Percentiles rank a stretch among this genome's conserved stretches.
phyloP scores from a whole-genome alignment of 148 eudicot genomes.

The Polygonum aviculare region DNA sequence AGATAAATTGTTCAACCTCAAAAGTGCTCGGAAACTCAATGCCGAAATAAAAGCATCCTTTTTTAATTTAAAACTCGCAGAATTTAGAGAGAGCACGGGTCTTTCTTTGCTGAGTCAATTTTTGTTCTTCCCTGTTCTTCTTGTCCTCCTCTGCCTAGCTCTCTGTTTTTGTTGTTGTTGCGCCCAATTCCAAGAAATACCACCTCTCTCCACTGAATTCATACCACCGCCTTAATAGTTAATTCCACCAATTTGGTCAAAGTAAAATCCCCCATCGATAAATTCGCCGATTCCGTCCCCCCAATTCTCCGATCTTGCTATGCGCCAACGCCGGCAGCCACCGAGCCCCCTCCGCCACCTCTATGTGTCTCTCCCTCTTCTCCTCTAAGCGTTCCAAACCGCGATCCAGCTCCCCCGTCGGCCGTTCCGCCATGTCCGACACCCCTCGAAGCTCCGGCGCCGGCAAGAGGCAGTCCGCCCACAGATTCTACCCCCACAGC shows the following conservation, averaged over 20 bases:
- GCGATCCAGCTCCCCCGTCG: background rate
- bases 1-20: no score
- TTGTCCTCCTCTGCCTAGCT: no score
- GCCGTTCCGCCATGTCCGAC: background rate
- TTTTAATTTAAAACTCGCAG: no score
- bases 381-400: background rate
- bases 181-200: background rate
- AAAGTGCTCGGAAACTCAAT: no score
- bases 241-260: background rate
- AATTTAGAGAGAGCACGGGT: background rate
- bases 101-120: background rate
- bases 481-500: background rate
- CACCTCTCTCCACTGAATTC: background rate
- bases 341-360: background rate
- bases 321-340: background rate
- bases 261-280: no score
- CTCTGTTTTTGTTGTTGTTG: no score
- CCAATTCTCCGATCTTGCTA: background rate
- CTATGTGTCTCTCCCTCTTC: constrained; percentile 11
- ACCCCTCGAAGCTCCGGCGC: background rate
- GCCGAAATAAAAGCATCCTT: no score
- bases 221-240: background rate
- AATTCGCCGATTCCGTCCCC: background rate
- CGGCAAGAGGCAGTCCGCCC: background rate
- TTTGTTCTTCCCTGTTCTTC: background rate